phyloP scores from a whole-genome alignment of 2,329 filamentous ascomycete genomes.

The Sclerotiophoma versabilis region DNA sequence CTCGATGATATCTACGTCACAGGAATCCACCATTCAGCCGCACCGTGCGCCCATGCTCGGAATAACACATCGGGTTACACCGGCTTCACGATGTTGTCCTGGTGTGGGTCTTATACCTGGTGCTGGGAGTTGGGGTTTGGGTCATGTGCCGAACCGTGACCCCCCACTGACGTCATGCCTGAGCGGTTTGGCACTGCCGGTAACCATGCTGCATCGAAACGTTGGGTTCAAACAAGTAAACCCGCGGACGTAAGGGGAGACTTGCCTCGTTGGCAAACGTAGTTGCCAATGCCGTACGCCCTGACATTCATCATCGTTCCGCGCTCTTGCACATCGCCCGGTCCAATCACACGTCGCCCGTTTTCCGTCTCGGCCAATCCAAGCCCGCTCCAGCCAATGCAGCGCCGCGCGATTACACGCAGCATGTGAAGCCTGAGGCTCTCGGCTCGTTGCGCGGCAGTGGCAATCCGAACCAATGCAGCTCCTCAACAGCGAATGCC shows the following conservation, averaged over 20 bases:
- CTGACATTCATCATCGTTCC: background rate
- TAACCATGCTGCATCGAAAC: background rate
- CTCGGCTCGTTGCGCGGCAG: background rate
- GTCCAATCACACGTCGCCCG: conserved; percentile 7
- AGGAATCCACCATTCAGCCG: background rate
- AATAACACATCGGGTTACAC: background rate
- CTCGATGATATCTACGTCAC: background rate
- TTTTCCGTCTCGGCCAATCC: background rate
- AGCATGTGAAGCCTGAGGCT: background rate
- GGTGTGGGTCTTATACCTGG: background rate
- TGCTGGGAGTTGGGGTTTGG: background rate
- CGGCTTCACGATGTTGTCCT: background rate
- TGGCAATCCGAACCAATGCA: background rate
- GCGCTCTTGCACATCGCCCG: background rate
- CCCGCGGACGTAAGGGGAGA: background rate
- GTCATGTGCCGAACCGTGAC: background rate
- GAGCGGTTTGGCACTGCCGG: conserved; percentile 3
- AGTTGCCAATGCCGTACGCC: conserved; percentile 4
- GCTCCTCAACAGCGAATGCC: background rate
- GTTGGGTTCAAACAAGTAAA: background rate
- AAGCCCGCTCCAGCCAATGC: conserved; percentile 3
- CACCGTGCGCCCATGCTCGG: background rate
- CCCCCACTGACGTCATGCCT: conserved; percentile 2
- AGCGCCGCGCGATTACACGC: background rate
- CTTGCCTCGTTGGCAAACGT: conserved; percentile 4